Evolutionary conservation across 768 basidiomycete genomes (phyloP), one percentile per base, ranked within the genome.

Genomic region (Boletus reticuloceps): DNA sequence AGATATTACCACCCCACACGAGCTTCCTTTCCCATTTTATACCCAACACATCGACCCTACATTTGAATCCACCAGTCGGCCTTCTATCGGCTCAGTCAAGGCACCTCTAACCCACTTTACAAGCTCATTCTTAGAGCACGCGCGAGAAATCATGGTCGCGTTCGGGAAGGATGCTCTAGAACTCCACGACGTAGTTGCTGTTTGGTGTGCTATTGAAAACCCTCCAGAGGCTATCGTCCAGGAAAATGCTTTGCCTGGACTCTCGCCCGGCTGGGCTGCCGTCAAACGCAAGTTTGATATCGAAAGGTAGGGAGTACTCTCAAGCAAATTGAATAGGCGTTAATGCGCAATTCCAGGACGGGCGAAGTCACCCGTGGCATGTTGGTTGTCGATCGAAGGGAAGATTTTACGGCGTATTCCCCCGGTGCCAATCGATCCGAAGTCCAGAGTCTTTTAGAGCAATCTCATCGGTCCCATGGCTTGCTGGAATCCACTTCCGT

Each of bases 151-250:
- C 48, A 93, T 95, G 88, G 54, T 83, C n/a, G 63, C 77, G 47
- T 93, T 84, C 56, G 92, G 92, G 9, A 84, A 87, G 57, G 93
- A 95, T 66, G 87, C 81, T 6, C 81, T 97, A 82, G 90, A 94
- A 72, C 78, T 95, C 52, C 94, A 98, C 64, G 94, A 98, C 62
- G 88, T 94, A 43, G 85, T 86, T 12, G 89, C 91, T 3, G 80
- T 96, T 16, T 96, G 92, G 91, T 93, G 86, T 69, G 89, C 91
- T 2, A 82, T 91, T 16, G 78, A 79, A 53, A 84, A 88, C 55
- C 86, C 88, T 17, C 85, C 83, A 8, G 70, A 73, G 41, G 25
- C n/a, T 5, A 57, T 62, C 19, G 74, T 70, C 36, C 52, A 63
- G 45, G 64, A 53, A 51, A 42, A 62, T 48, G 55, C 54, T 14